Evolutionary conservation across 305 asterid species (phyloP).

Genomic region (Caryopteris hybrid): DNA sequence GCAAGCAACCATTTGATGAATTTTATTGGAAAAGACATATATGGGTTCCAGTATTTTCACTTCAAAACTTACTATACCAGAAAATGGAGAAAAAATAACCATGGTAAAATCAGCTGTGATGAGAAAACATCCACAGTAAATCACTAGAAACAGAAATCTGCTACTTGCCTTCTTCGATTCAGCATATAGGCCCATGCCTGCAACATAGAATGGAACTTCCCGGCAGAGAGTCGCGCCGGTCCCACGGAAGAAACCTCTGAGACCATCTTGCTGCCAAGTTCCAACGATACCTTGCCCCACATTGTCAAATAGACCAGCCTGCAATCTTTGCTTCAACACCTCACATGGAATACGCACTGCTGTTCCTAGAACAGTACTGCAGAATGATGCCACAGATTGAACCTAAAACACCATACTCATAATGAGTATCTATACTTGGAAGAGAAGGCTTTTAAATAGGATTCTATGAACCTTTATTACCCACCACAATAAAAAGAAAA

Average conservation of each 20-base stretch:
- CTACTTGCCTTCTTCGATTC: slow-evolving; percentile 81
- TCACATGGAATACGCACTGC: slow-evolving; percentile 93
- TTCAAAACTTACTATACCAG: background rate
- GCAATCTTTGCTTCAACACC: slow-evolving; percentile 88
- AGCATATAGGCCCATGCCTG: slow-evolving; percentile 96
- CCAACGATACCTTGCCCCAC: slow-evolving; percentile 82
- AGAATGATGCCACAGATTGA: slow-evolving; percentile 84
- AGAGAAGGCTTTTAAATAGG: background rate
- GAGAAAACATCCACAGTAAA: background rate
- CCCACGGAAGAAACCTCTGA: slow-evolving; percentile 89
- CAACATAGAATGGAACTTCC: slow-evolving; percentile 94
- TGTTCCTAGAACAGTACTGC: slow-evolving; percentile 89
- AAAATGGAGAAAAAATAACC: background rate
- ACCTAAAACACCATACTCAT: slow-evolving; percentile 40
- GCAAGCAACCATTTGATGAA: too few relatives aligned
- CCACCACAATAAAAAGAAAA: background rate
- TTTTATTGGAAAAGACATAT: background rate
- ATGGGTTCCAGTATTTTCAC: too few relatives aligned
- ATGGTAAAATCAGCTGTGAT: background rate
- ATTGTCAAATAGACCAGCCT: slow-evolving; percentile 80
- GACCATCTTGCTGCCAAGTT: slow-evolving; percentile 87
- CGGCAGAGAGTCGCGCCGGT: slow-evolving; percentile 96
- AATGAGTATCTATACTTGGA: slow-evolving; percentile 10
- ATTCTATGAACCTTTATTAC: background rate
- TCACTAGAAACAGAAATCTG: background rate